Percentiles rank a stretch among this genome's conserved stretches.
These are phyloP conservation scores for Fragaria iinumae DNA, from an alignment of 306 rosid genomes.

Conservation along the genomic window DNA sequence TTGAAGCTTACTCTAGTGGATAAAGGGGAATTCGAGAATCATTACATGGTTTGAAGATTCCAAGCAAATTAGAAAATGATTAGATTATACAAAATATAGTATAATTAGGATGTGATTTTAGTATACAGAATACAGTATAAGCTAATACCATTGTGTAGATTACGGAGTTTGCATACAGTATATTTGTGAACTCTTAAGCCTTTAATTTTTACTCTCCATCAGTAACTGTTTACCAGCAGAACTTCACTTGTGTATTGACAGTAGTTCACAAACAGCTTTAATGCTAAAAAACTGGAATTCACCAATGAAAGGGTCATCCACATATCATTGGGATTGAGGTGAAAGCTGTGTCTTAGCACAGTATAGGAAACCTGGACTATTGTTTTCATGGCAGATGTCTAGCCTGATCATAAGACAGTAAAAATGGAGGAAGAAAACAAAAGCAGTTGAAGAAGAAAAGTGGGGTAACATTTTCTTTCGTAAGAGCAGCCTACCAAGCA, in stretches of 20 bases:
- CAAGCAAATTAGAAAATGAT: slow-evolving; percentile 1
- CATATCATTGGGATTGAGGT: slow-evolving; percentile 1
- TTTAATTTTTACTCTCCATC: neutral
- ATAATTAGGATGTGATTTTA: neutral
- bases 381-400: neutral
- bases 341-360: neutral
- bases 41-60: slow-evolving; percentile 18
- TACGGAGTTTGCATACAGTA: neutral
- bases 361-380: neutral
- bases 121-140: neutral
- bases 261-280: neutral
- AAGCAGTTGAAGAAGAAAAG: neutral
- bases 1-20: slow-evolving; percentile 28
- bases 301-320: neutral
- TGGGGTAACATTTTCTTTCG: slow-evolving; percentile 12
- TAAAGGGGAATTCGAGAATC: slow-evolving; percentile 16
- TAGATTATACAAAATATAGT: neutral
- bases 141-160: neutral
- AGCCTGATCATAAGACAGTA: neutral
- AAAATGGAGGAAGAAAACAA: slow-evolving; percentile 10
- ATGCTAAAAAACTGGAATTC: neutral
- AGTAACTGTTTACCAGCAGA: slow-evolving; percentile 4
- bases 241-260: neutral
- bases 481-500: neutral
- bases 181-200: neutral